Conservation (phyloP, 2,329 filamentous ascomycete species). For the Aschersonia sp. region DNA sequence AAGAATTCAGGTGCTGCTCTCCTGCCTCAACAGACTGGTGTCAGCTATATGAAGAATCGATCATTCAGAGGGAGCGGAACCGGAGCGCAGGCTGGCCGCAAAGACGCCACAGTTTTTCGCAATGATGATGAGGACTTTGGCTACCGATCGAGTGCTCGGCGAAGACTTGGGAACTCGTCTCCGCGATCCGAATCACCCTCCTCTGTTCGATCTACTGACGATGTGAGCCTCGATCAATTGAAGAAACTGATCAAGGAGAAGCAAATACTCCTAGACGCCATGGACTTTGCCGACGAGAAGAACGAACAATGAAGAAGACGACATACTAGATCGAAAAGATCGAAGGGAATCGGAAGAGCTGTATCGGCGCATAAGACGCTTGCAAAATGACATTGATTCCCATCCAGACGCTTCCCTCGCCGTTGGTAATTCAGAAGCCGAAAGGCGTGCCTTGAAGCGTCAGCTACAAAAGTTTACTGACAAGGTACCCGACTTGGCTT, state of each 20-base stretch:
- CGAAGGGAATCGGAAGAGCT: constrained; percentile 86
- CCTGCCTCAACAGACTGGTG: constrained; percentile 90
- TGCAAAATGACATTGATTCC: constrained; percentile 88
- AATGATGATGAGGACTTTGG: constrained; percentile 90
- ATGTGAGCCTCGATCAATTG: constrained; percentile 73
- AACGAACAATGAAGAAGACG: constrained; percentile 73
- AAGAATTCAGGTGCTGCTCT: constrained; percentile 83
- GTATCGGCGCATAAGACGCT: constrained; percentile 76
- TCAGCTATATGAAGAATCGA: constrained; percentile 92
- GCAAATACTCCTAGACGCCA: constrained; percentile 84
- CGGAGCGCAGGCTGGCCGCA: constrained; percentile 48
- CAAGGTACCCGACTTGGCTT: constrained; percentile 80
- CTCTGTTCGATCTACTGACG: constrained; percentile 59
- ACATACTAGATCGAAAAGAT: constrained; percentile 79
- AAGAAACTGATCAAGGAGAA: constrained; percentile 89
- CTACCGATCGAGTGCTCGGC: constrained; percentile 86
- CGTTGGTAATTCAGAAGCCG: constrained; percentile 71
- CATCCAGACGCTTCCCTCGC: constrained; percentile 64
- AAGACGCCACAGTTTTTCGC: constrained; percentile 92
- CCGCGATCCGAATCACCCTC: constrained; percentile 67
- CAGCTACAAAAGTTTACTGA: constrained; percentile 83
- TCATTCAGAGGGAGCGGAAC: constrained; percentile 62
- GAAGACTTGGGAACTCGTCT: constrained; percentile 65
- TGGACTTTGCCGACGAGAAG: constrained; percentile 91
- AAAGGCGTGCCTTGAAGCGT: constrained; percentile 71